phyloP scores from a whole-genome alignment of 371 early-diverging fungal genomes.

The Thermomucor indicae-seudaticae region DNA sequence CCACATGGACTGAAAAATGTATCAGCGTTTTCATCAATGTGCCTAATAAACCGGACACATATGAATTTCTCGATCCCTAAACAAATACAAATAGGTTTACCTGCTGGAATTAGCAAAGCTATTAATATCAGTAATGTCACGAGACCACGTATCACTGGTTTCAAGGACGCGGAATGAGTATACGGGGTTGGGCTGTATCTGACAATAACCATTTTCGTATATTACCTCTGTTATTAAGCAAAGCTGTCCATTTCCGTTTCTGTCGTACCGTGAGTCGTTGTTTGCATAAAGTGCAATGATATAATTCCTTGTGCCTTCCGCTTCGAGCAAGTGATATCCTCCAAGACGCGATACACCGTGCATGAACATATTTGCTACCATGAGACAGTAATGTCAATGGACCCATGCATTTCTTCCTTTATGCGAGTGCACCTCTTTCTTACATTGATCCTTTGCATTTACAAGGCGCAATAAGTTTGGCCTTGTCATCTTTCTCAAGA shows the following conservation, averaged over 20 bases:
- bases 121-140: slow-evolving; percentile 31
- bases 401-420: not conserved
- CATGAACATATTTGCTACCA: slow-evolving; percentile 54
- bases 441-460: slow-evolving; percentile 57
- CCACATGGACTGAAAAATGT: slow-evolving; percentile 34
- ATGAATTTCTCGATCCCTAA: no score
- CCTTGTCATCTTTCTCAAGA: slow-evolving; percentile 40
- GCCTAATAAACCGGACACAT: slow-evolving; percentile 19
- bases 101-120: slow-evolving; percentile 24
- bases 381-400: not conserved
- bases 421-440: not conserved
- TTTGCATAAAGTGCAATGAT: slow-evolving; percentile 37
- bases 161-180: slow-evolving; percentile 12
- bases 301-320: slow-evolving; percentile 27
- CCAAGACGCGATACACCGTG: slow-evolving; percentile 55
- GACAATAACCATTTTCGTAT: not conserved
- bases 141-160: no score
- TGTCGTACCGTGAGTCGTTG: slow-evolving; percentile 23
- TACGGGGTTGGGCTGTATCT: not conserved
- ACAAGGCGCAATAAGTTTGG: slow-evolving; percentile 50
- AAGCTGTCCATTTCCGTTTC: slow-evolving; percentile 14
- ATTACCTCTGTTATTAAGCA: slow-evolving; percentile 31
- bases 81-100: slow-evolving; percentile 1
- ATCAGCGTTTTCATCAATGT: slow-evolving; percentile 52
- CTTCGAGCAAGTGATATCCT: slow-evolving; percentile 24